Conservation (phyloP, 1,284 basidiomycete genomes). For the Boletus sp. region DNA sequence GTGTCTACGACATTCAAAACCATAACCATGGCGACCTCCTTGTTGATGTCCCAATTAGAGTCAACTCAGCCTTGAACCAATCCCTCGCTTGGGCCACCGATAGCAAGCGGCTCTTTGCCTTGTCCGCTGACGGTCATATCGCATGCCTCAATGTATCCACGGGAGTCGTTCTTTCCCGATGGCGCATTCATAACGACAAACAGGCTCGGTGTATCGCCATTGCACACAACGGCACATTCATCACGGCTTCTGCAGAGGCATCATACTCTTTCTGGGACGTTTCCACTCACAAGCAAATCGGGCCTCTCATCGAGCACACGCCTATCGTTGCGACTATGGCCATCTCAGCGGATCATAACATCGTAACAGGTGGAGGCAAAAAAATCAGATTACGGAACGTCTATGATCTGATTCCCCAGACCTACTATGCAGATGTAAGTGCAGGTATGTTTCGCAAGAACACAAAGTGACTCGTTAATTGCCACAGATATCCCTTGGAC, state of each 20-base stretch:
- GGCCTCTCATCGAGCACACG: background rate
- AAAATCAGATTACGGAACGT: background rate
- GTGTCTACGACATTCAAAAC: background rate
- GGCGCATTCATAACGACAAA: conserved; percentile 2
- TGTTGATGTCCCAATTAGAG: background rate
- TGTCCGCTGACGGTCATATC: background rate
- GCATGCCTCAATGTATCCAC: conserved; percentile 2
- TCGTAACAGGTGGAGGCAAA: background rate
- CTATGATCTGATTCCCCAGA: background rate
- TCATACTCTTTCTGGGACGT: conserved; percentile 9
- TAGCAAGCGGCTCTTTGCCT: conserved; percentile 1
- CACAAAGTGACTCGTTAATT: background rate
- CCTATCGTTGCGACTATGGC: background rate
- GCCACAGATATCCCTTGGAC: background rate
- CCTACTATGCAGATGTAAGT: conserved; percentile 7
- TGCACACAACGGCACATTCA: conserved; percentile 3
- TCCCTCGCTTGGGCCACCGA: conserved; percentile 7
- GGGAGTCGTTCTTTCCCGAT: background rate
- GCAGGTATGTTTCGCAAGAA: no score
- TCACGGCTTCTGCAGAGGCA: conserved; percentile 9
- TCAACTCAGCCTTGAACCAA: conserved; percentile 6
- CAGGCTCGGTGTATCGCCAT: conserved; percentile 6
- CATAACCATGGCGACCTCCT: background rate
- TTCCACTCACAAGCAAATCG: conserved; percentile 2
- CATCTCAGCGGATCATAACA: background rate